Base-by-base conservation (phyloP, 108 stramenopile genomes). In the Conticribra guillardii region DNA sequence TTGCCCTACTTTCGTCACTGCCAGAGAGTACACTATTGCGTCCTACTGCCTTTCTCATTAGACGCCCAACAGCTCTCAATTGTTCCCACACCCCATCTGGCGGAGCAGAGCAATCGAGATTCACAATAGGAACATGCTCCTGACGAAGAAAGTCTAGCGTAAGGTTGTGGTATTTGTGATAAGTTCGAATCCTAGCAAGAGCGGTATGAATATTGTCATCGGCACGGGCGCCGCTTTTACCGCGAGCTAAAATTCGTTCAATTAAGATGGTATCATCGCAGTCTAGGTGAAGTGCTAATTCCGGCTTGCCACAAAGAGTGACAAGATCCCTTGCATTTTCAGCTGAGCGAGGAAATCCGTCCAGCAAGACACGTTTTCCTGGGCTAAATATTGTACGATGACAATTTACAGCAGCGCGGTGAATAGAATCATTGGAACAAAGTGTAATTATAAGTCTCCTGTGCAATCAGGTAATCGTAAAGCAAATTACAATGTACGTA, bases 161-260 rank as follows among this genome's bases (percentile, higher is more conserved):
- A 1, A 73, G 21, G 41, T 87, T 51, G 22, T 90, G 89, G 62
- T 82, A 93, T 24, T 85, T 89, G 74, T 93, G 92, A 55, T 84
- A 93, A 0, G 85, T 91, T 28, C 89, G 68, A 46, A 93, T 65
- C 49, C 92, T 71, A 24, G 86, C 71, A 27, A 93, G 67, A 9
- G 92, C 92, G 4, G 92, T 93, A 9, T 91, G 69, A 57, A 93
- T 83, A 65, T 93, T 93, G 66, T 93, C 92, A 67, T 93, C 92
- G 8, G 78, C 74, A 41, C 92, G 82, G 9, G 24, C 59, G 30
- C 85, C 82, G 26, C 45, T 79, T 54, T 81, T 84, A 2, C 82
- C 84, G 9, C 91, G 82, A 24, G 69, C 61, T 54, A 93, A 24
- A 24, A 93, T 93, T 8, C 92, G 71, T 67, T 93, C 92, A 55